A percentile compares a stretch with the other conserved stretches of the same genome.
These are phyloP conservation scores for Sporothrix euskadiensis DNA, from an alignment of 2,329 filamentous ascomycete genomes.

Conservation along the genomic window DNA sequence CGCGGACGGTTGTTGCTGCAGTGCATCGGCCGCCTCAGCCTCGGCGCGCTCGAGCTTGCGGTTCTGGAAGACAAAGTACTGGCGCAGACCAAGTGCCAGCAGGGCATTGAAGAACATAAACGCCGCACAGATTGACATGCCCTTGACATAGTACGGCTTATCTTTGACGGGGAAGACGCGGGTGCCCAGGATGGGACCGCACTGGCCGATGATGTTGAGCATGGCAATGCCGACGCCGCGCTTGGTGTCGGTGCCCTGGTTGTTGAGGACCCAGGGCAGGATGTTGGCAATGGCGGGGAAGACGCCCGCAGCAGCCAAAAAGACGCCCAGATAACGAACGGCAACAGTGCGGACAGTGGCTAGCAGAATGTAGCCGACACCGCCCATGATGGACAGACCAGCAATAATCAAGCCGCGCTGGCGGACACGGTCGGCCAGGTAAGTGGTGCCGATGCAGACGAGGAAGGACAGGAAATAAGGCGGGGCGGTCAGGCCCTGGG, in stretches of 20 bases:
- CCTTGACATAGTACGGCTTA: constrained; percentile 43
- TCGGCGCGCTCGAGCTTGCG: constrained; percentile 38
- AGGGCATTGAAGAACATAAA: constrained; percentile 48
- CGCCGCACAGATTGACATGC: constrained; percentile 44
- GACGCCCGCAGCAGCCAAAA: constrained; percentile 48
- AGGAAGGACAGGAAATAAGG: constrained; percentile 69
- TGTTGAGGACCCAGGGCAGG: constrained; percentile 69
- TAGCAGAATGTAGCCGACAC: constrained; percentile 65
- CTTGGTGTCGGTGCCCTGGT: constrained; percentile 67
- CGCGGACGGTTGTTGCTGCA: not conserved
- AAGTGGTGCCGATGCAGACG: constrained; percentile 61
- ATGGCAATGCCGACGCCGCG: constrained; percentile 64
- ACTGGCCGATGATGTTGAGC: constrained; percentile 63
- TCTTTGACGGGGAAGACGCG: constrained; percentile 57
- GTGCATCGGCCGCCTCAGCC: constrained; percentile 30
- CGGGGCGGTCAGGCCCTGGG: constrained; percentile 71
- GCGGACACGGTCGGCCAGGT: constrained; percentile 63
- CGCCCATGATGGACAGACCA: constrained; percentile 56
- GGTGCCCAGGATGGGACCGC: constrained; percentile 63
- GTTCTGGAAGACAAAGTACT: constrained; percentile 42
- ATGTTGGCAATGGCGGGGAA: constrained; percentile 70
- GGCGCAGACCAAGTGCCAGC: constrained; percentile 40
- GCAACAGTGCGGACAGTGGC: constrained; percentile 52
- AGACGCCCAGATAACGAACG: constrained; percentile 51
- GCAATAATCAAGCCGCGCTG: constrained; percentile 65